Percentiles rank a stretch among this genome's conserved stretches.
These are phyloP conservation scores for Populus tomentosa DNA, from an alignment of 441 rosid species.

Conservation along the genomic window DNA sequence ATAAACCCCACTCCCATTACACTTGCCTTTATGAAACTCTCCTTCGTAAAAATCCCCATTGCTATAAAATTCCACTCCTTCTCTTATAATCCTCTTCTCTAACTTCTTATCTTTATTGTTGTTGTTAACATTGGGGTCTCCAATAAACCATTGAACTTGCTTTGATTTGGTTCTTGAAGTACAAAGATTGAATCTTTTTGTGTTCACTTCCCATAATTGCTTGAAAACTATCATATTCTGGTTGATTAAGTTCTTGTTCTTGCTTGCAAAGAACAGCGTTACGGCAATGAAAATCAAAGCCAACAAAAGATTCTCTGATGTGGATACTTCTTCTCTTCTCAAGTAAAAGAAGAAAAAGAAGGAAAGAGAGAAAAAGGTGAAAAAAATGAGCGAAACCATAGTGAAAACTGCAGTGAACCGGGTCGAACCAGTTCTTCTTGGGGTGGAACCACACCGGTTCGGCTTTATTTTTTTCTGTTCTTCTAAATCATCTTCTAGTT, in stretches of 20 bases:
- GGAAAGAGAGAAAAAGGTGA: conserved; percentile 38
- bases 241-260: conserved; percentile 53
- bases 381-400: conserved; percentile 47
- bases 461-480: conserved; percentile 37
- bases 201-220: conserved; percentile 43
- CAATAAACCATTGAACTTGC: conserved; percentile 78
- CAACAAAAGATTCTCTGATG: conserved; percentile 74
- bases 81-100: conserved; percentile 36
- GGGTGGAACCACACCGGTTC: conserved; percentile 36
- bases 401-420: conserved; percentile 51
- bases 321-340: conserved; percentile 55
- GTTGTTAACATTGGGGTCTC: conserved; percentile 35
- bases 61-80: conserved; percentile 85
- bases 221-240: conserved; percentile 36
- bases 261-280: conserved; percentile 71
- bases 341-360: conserved; percentile 46
- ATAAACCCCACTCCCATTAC: conserved; percentile 93
- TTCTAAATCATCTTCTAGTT: conserved; percentile 25
- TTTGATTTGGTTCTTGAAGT: conserved; percentile 37
- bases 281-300: conserved; percentile 72
- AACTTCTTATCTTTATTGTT: conserved; percentile 15
- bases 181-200: conserved; percentile 27
- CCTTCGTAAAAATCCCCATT: conserved; percentile 95
- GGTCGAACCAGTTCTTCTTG: conserved; percentile 30
- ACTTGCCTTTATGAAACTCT: conserved; percentile 72